Evolutionary conservation across 768 basidiomycete species (phyloP).

Genomic region (Lactarius indigo): DNA sequence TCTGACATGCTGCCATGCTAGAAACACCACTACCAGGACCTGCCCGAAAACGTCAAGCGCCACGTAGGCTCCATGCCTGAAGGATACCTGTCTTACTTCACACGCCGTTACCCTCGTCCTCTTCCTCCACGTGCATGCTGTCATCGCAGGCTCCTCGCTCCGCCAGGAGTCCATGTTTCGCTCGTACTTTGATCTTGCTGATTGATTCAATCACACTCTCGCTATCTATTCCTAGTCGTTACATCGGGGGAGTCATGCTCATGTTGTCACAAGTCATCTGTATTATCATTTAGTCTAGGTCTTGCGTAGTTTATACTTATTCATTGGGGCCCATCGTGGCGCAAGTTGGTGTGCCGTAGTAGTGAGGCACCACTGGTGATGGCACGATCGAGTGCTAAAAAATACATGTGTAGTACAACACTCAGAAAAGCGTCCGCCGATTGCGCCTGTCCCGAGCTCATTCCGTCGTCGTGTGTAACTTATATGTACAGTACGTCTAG

Average conservation of each 20-base stretch:
- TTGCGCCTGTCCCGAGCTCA: constrained; percentile 4
- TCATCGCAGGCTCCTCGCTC: constrained; percentile 69
- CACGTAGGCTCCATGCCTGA: constrained; percentile 89
- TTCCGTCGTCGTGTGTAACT: not conserved
- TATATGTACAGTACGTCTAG: not conserved
- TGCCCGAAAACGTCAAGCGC: constrained; percentile 87
- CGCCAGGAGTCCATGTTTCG: constrained; percentile 87
- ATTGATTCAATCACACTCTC: constrained; percentile 26
- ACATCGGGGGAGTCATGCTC: not conserved
- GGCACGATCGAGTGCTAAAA: constrained; percentile 1
- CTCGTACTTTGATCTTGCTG: constrained; percentile 76
- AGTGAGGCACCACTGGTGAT: not conserved
- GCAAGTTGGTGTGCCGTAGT: not conserved
- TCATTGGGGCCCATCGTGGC: not conserved
- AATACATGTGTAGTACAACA: constrained; percentile 1
- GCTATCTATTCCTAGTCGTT: not conserved
- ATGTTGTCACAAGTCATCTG: constrained; percentile 22
- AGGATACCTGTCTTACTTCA: constrained; percentile 92
- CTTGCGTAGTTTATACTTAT: constrained; percentile 16
- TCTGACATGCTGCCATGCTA: constrained; percentile 31
- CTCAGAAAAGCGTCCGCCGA: constrained; percentile 9
- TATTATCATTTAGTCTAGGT: constrained; percentile 26
- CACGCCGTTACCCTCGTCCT: constrained; percentile 85
- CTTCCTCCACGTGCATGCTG: constrained; percentile 89
- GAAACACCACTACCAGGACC: constrained; percentile 98